Conservation (phyloP, 345 rosid genomes). For the Durio zibethinus region DNA sequence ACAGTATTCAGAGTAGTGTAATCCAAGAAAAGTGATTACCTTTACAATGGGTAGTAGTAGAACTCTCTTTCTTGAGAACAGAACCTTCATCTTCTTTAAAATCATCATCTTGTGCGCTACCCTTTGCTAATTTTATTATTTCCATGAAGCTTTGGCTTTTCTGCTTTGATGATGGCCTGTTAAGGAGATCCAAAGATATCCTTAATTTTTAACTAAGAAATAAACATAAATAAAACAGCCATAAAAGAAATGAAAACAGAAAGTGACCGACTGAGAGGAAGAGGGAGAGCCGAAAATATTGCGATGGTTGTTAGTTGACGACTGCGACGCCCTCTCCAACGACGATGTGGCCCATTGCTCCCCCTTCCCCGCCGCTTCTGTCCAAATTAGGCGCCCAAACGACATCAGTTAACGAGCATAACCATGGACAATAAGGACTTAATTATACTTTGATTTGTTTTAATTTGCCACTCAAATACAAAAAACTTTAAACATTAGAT, state of each 20-base stretch:
- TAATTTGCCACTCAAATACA: too few relatives aligned
- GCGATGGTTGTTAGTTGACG: conserved; percentile 50
- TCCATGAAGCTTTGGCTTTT: conserved; percentile 85
- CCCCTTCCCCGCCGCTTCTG: conserved; percentile 40
- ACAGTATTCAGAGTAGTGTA: background rate
- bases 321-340: conserved; percentile 51
- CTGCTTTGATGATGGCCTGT: conserved; percentile 55
- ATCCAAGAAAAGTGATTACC: conserved; percentile 33
- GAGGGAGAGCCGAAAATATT: conserved; percentile 66
- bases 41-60: conserved; percentile 43
- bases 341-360: conserved; percentile 49
- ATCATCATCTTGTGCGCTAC: conserved; percentile 54
- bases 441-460: too few relatives aligned
- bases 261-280: conserved; percentile 61
- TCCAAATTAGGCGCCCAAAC: conserved; percentile 20
- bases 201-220: background rate
- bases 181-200: background rate
- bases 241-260: conserved; percentile 4
- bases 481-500: too few relatives aligned
- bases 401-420: background rate
- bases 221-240: background rate
- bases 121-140: conserved; percentile 81
- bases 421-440: background rate
- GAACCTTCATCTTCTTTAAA: conserved; percentile 75
- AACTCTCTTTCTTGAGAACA: conserved; percentile 62